Evolutionary conservation across 768 basidiomycete genomes (phyloP).

Genomic region (Tephrocybe sp.): DNA sequence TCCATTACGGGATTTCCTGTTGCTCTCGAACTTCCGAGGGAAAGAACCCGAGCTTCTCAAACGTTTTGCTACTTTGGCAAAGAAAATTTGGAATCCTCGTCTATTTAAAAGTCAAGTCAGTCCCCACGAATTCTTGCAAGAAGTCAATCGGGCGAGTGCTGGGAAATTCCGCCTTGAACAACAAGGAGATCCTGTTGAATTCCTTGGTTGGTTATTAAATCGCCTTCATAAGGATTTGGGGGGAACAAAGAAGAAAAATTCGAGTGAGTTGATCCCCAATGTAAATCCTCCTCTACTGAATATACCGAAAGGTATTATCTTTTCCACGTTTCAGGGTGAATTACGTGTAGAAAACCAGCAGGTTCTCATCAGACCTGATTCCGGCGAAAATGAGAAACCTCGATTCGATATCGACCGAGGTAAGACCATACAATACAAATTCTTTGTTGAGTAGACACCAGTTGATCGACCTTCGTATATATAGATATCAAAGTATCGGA

Average conservation of each 20-base stretch:
- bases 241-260: slow-evolving; percentile 88
- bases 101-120: slow-evolving; percentile 98
- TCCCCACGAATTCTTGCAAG: slow-evolving; percentile 98
- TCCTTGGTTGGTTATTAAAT: slow-evolving; percentile 93
- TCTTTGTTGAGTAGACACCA: slow-evolving; percentile 1
- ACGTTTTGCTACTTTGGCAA: slow-evolving; percentile 82
- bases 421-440: slow-evolving; percentile 33
- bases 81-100: slow-evolving; percentile 94
- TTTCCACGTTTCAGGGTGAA: slow-evolving; percentile 92
- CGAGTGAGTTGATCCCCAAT: slow-evolving; percentile 56
- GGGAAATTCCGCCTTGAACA: slow-evolving; percentile 92
- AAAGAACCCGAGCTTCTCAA: slow-evolving; percentile 86
- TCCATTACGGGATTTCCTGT: slow-evolving; percentile 83
- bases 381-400: slow-evolving; percentile 75
- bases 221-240: slow-evolving; percentile 89
- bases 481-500: slow-evolving; percentile 80
- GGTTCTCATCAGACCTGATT: slow-evolving; percentile 79
- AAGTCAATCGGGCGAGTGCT: slow-evolving; percentile 84
- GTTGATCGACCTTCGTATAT: slow-evolving; percentile 1
- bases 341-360: slow-evolving; percentile 91
- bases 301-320: slow-evolving; percentile 72
- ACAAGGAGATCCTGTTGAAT: slow-evolving; percentile 96
- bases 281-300: slow-evolving; percentile 16
- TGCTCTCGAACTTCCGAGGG: slow-evolving; percentile 69
- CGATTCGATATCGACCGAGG: slow-evolving; percentile 94